A percentile compares a stretch with the other conserved stretches of the same genome.
Conservation (phyloP, 768 basidiomycete genomes). For the Mycena vulgaris region DNA sequence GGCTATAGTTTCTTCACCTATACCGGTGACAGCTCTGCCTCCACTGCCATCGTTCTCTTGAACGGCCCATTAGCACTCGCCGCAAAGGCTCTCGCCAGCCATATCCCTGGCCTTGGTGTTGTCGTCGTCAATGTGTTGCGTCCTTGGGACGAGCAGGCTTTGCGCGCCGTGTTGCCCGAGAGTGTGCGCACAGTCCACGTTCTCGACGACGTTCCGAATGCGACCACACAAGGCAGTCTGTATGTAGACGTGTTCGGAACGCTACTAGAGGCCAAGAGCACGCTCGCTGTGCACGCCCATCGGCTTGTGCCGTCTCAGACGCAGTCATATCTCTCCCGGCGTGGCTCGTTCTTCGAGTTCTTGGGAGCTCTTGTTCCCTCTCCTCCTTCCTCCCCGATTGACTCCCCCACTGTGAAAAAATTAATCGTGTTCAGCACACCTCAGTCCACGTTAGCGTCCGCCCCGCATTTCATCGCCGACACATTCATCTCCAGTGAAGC, state of each 20-base stretch:
- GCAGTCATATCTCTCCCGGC: conserved; percentile 64
- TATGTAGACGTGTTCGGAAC: conserved; percentile 81
- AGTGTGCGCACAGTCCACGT: conserved; percentile 76
- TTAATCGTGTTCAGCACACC: conserved; percentile 79
- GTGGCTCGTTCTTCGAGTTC: conserved; percentile 62
- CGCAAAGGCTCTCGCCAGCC: conserved; percentile 66
- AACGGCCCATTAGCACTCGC: conserved; percentile 85
- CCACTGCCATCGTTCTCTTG: conserved; percentile 76
- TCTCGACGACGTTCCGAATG: conserved; percentile 82
- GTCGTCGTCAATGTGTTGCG: conserved; percentile 85
- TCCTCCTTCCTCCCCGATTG: conserved; percentile 54
- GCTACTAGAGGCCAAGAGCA: conserved; percentile 59
- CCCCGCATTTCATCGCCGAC: conserved; percentile 71
- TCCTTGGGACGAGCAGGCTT: conserved; percentile 83
- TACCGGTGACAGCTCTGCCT: conserved; percentile 73
- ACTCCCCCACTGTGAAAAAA: conserved; percentile 68
- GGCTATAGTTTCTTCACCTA: conserved; percentile 89
- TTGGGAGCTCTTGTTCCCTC: conserved; percentile 50
- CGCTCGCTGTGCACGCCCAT: conserved; percentile 65
- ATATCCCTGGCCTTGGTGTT: conserved; percentile 69
- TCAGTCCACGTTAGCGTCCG: conserved; percentile 65
- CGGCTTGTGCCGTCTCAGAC: conserved; percentile 72
- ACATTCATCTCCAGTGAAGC: conserved; percentile 68
- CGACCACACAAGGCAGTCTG: conserved; percentile 73
- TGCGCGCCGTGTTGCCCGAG: conserved; percentile 72